phyloP scores from a whole-genome alignment of 2,329 filamentous ascomycete species.

The Sporothrix pseudoabietina region DNA sequence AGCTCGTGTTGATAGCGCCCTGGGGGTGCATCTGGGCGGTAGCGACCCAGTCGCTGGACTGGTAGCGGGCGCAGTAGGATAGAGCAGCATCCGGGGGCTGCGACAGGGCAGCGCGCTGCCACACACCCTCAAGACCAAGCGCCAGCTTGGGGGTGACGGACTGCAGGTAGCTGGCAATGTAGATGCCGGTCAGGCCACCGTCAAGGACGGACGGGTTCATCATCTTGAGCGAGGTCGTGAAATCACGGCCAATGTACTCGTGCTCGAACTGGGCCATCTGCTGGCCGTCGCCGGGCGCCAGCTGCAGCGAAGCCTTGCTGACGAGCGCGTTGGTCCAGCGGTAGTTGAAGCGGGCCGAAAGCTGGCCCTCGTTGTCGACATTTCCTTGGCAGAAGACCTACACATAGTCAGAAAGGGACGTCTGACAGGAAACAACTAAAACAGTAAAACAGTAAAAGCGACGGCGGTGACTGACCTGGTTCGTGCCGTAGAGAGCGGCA shows the following conservation, averaged over 20 bases:
- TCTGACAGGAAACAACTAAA: neutral
- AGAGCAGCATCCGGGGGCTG: constrained; percentile 88
- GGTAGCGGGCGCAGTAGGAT: constrained; percentile 91
- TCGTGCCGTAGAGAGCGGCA: constrained; percentile 88
- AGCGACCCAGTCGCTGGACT: constrained; percentile 87
- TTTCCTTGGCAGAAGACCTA: constrained; percentile 96
- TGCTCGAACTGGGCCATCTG: constrained; percentile 93
- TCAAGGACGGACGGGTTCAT: constrained; percentile 94
- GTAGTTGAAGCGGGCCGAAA: constrained; percentile 90
- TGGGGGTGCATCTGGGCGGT: constrained; percentile 87
- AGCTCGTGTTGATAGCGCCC: constrained; percentile 85
- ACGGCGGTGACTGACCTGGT: constrained; percentile 64
- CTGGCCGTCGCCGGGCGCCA: constrained; percentile 74
- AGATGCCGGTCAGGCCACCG: constrained; percentile 90
- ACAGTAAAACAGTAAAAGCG: neutral
- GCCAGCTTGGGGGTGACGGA: constrained; percentile 84
- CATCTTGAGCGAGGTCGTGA: constrained; percentile 88
- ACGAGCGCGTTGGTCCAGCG: constrained; percentile 76
- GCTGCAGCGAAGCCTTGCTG: constrained; percentile 84
- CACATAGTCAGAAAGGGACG: no score
- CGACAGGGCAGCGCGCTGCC: constrained; percentile 82
- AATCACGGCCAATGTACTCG: constrained; percentile 91
- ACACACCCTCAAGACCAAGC: constrained; percentile 88
- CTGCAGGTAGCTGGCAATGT: constrained; percentile 94
- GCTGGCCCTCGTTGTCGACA: constrained; percentile 86